Base-by-base conservation (phyloP, 805 yeast genomes). In the Metschnikowia reukaufii region DNA sequence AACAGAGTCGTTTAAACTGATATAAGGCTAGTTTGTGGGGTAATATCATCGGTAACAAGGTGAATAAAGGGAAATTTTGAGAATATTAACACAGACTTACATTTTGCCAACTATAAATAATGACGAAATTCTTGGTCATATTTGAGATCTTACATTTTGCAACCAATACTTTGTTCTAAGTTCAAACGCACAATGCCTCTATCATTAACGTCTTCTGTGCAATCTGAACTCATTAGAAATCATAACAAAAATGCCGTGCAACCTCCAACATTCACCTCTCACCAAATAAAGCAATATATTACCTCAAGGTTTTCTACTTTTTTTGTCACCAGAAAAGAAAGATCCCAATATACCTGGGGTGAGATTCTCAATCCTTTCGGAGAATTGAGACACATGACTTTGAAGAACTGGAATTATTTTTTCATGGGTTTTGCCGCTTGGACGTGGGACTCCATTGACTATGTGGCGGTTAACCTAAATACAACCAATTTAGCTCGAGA, bases 391-490 rank as follows among this genome's bases (percentile, higher is more conserved):
- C 52, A 47, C 38, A 51, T 55, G 57, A 32, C 59, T 6, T 44
- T 16, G 39, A 42, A 39, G 19, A 50, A 83, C 56, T 82, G 86
- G 86, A 37, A 43, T 34, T 77, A 73, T 63, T 79, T 81, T 57
- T 31, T 64, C 17, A 63, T 78, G 36, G 86, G 83, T 0, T 78
- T 79, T 52, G 58, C 67, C 44, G 81, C 79, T 19, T 82, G 87
- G 87, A 70, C 83, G 3, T 77, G 82, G 78, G 87, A 82, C 65
- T 82, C 86, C 3, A 73, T 81, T 58, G 87, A 82, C 63, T 83
- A 77, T 59, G 82, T 83, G 52, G 71, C 79, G 13, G 80, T 79
- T 10, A 77, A 83, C 6, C 62, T 81, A 27, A 79, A 79, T 57
- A 78, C 76, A 10, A 35, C 74, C 0, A 63, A 58, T 15, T 65